A percentile compares a stretch with the other conserved stretches of the same genome.
Conservation (phyloP, 441 rosid genomes). For the Pelargonium fulgidum region DNA sequence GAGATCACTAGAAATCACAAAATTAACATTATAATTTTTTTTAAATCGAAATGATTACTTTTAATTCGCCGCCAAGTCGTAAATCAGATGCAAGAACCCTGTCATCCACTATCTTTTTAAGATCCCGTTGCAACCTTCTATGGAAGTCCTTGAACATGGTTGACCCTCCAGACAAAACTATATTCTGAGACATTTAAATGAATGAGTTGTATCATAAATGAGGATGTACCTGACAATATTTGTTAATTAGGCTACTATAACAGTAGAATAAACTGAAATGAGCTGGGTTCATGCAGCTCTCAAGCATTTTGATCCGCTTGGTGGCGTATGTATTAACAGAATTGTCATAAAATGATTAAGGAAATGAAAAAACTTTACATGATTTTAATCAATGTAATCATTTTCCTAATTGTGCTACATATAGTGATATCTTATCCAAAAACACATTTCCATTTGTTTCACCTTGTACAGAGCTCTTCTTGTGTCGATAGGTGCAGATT, state of each 20-base stretch:
- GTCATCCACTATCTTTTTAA: constrained; percentile 94
- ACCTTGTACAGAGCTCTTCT: constrained; percentile 98
- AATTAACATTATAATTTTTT: constrained; percentile 1
- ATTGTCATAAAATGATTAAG: neutral
- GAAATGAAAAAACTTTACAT: neutral
- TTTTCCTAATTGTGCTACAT: neutral
- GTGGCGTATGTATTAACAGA: neutral
- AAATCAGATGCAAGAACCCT: constrained; percentile 81
- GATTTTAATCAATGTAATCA: neutral
- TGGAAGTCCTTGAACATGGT: constrained; percentile 99
- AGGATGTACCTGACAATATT: neutral
- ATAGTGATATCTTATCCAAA: neutral
- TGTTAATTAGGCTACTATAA: neutral
- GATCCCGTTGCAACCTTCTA: constrained; percentile 95
- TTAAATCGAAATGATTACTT: constrained; percentile 35
- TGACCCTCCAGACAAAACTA: constrained; percentile 97
- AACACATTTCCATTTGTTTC: constrained; percentile 13
- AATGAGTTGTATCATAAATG: constrained; percentile 2
- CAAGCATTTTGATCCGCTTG: neutral
- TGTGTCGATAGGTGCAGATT: constrained; percentile 97
- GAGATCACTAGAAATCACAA: neutral
- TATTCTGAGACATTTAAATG: constrained; percentile 47
- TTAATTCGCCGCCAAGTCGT: constrained; percentile 64
- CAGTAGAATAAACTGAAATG: neutral
- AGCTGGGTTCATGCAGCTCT: neutral